A percentile compares a stretch with the other conserved stretches of the same genome.
Evolutionary conservation across 345 rosid species (phyloP).

Genomic region (Pistacia integerrima): DNA sequence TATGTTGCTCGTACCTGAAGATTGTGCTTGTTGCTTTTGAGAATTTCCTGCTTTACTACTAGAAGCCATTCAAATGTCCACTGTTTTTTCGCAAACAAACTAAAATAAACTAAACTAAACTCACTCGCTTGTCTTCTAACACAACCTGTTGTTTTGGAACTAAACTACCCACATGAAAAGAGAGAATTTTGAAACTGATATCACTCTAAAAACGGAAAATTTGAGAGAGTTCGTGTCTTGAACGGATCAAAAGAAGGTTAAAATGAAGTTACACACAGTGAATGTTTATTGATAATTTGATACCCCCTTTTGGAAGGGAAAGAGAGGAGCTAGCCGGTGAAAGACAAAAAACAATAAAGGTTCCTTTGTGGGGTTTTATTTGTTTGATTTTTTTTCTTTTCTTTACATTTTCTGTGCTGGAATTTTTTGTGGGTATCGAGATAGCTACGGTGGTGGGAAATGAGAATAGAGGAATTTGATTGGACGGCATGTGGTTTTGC

Average conservation of each 20-base stretch:
- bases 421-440: constrained; percentile 1
- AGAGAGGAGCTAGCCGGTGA: not conserved
- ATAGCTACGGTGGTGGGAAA: not conserved
- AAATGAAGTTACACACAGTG: not conserved
- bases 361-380: not conserved
- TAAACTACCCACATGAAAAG: not conserved
- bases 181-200: too few relatives aligned
- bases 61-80: constrained; percentile 36
- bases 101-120: not conserved
- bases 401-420: not conserved
- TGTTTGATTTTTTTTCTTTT: not conserved
- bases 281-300: not conserved
- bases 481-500: not conserved
- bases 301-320: not conserved
- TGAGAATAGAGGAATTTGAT: not conserved
- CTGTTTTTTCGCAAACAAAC: not conserved
- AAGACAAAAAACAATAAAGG: not conserved
- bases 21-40: constrained; percentile 31
- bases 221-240: not conserved
- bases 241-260: not conserved
- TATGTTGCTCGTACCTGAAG: constrained; percentile 48
- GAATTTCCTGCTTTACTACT: constrained; percentile 23
- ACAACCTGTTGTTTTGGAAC: not conserved
- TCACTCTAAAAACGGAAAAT: not conserved
- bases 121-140: too few relatives aligned